phyloP scores from a whole-genome alignment of 805 yeast species.

The Osmozyma mogii region DNA sequence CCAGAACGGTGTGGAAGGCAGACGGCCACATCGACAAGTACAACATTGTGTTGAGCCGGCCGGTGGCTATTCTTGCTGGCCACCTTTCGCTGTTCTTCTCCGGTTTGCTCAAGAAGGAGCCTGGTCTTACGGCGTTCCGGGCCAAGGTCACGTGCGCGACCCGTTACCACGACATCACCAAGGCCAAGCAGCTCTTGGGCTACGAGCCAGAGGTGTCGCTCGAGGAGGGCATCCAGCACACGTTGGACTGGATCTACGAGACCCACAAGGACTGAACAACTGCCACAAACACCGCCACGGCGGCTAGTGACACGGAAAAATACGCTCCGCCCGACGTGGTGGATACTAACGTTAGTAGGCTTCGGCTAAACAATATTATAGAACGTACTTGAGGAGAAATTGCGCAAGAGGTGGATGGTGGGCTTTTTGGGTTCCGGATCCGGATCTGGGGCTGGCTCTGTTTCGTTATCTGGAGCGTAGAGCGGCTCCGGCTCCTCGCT shows the following conservation, averaged over 20 bases:
- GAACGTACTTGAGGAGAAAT: too few species aligned
- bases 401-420: too few species aligned
- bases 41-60: constrained; percentile 61
- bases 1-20: constrained; percentile 94
- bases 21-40: constrained; percentile 75
- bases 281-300: too few species aligned
- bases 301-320: too few species aligned
- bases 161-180: constrained; percentile 85
- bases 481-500: too few species aligned
- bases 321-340: too few species aligned
- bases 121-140: constrained; percentile 93
- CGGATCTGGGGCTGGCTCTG: too few species aligned
- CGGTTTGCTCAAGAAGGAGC: constrained; percentile 67
- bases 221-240: constrained; percentile 71
- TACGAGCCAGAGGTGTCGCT: constrained; percentile 74
- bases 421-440: too few species aligned
- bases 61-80: constrained; percentile 76
- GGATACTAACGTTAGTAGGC: too few species aligned
- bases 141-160: constrained; percentile 88
- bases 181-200: constrained; percentile 72
- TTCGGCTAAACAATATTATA: too few species aligned
- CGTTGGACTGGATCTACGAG: constrained; percentile 88
- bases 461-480: too few species aligned
- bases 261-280: constrained; percentile 18
- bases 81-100: constrained; percentile 72